phyloP scores from a whole-genome alignment of 495 filamentous ascomycete species.

The Podospora comata region DNA sequence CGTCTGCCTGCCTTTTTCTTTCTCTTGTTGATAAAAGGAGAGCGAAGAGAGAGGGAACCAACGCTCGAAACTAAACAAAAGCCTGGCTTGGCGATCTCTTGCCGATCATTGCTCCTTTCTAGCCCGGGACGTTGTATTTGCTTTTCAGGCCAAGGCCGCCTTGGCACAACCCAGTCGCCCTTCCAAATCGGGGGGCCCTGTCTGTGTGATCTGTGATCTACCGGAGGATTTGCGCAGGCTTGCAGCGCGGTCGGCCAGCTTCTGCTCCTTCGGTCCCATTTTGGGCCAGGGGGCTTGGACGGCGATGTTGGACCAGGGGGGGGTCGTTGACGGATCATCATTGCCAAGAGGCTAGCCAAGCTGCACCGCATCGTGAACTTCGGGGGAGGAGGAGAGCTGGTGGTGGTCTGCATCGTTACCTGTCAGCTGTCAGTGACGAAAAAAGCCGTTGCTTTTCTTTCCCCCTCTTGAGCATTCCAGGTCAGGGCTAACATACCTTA shows the following conservation, averaged over 20 bases:
- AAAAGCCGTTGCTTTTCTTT: neutral
- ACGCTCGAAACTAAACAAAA: conserved; percentile 6
- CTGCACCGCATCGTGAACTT: neutral
- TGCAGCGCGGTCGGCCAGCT: neutral
- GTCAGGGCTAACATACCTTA: neutral
- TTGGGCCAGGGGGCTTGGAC: neutral
- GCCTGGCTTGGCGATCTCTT: conserved; percentile 5
- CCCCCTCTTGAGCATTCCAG: neutral
- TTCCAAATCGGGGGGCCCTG: conserved; percentile 7
- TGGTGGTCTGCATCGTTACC: neutral
- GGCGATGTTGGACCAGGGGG: neutral
- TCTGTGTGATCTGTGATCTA: conserved; percentile 16
- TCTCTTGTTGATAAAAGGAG: no score
- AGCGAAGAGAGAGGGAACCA: neutral
- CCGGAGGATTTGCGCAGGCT: conserved; percentile 10
- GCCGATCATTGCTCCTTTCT: conserved; percentile 13
- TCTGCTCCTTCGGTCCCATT: neutral
- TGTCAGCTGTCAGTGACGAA: neutral
- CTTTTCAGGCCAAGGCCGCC: neutral
- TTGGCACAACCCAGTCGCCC: conserved; percentile 5
- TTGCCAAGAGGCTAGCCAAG: neutral
- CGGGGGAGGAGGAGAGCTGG: neutral
- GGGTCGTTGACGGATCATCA: neutral
- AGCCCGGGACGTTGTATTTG: neutral
- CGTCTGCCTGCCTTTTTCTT: neutral